Conservation (phyloP, 2,329 filamentous ascomycete genomes). For the Trichoderma aggressivum region DNA sequence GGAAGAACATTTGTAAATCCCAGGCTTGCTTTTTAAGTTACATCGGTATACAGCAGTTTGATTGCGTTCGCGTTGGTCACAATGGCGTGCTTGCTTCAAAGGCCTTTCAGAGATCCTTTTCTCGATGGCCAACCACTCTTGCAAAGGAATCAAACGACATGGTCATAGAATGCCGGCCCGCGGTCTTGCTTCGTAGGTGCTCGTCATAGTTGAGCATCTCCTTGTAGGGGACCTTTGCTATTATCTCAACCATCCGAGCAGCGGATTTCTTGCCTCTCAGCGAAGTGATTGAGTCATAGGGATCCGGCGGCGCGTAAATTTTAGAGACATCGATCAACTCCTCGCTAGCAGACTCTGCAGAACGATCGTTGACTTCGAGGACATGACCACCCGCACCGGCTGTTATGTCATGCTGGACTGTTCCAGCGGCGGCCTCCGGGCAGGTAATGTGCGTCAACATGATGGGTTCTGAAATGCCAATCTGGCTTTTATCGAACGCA, state of each 20-base stretch:
- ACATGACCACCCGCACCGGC: slow-evolving; percentile 70
- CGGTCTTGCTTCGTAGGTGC: slow-evolving; percentile 82
- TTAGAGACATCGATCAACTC: slow-evolving; percentile 62
- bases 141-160: slow-evolving; percentile 59
- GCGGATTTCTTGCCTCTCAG: slow-evolving; percentile 49
- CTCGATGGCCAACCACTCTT: slow-evolving; percentile 51
- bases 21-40: neutral
- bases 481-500: slow-evolving; percentile 50
- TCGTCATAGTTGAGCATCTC: slow-evolving; percentile 96
- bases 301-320: slow-evolving; percentile 86
- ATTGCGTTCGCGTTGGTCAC: neutral
- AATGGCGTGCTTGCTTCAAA: neutral
- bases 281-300: slow-evolving; percentile 63
- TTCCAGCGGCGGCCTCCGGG: slow-evolving; percentile 75
- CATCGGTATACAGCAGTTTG: neutral
- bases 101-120: slow-evolving; percentile 43
- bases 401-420: slow-evolving; percentile 77
- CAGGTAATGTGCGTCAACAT: slow-evolving; percentile 87
- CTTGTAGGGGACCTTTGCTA: slow-evolving; percentile 85
- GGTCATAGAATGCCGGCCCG: slow-evolving; percentile 65
- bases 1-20: neutral
- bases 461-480: slow-evolving; percentile 83
- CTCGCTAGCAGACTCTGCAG: slow-evolving; percentile 37
- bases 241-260: slow-evolving; percentile 60
- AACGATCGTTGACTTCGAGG: slow-evolving; percentile 62